These are phyloP conservation scores for Pseudogymnoascus sp. DNA, from an alignment of 2,329 filamentous ascomycete species.

Conservation along the genomic window DNA sequence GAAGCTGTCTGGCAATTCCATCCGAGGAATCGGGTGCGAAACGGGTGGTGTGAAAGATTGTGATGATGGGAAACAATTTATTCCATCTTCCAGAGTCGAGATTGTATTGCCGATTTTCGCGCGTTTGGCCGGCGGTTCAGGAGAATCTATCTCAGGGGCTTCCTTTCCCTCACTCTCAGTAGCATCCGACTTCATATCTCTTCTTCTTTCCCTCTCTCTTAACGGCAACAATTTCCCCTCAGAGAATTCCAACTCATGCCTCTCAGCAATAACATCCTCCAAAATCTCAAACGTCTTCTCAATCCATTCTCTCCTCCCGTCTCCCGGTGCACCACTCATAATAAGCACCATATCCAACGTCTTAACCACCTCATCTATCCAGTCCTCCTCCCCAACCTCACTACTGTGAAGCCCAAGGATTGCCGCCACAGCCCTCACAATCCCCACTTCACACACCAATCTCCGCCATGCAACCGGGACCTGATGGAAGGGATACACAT, in stretches of 20 bases:
- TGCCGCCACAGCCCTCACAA: slow-evolving; percentile 47
- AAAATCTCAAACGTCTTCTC: slow-evolving; percentile 56
- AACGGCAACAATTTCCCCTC: neutral
- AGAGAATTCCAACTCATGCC: accelerated
- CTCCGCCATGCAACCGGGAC: slow-evolving; percentile 63
- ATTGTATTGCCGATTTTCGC: slow-evolving; percentile 12
- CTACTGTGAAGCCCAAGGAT: neutral
- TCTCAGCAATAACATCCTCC: slow-evolving; percentile 37
- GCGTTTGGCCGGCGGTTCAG: slow-evolving; percentile 18
- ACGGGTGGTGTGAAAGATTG: slow-evolving; percentile 38
- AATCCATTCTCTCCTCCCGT: slow-evolving; percentile 30
- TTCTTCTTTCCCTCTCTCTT: neutral
- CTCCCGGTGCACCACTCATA: slow-evolving; percentile 23
- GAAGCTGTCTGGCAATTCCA: slow-evolving; percentile 45
- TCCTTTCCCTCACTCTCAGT: neutral
- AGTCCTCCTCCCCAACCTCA: neutral
- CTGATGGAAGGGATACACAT: slow-evolving; percentile 60
- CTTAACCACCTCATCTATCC: slow-evolving; percentile 22
- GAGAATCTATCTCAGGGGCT: neutral
- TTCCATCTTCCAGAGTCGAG: neutral
- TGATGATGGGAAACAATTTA: slow-evolving; percentile 16
- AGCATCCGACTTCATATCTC: neutral
- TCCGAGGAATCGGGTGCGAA: slow-evolving; percentile 34
- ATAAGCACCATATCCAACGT: slow-evolving; percentile 29
- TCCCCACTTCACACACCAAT: slow-evolving; percentile 63